Percentiles rank a stretch among this genome's conserved stretches.
phyloP scores from a whole-genome alignment of 148 eudicot genomes.

The Hydrangea macrophylla region DNA sequence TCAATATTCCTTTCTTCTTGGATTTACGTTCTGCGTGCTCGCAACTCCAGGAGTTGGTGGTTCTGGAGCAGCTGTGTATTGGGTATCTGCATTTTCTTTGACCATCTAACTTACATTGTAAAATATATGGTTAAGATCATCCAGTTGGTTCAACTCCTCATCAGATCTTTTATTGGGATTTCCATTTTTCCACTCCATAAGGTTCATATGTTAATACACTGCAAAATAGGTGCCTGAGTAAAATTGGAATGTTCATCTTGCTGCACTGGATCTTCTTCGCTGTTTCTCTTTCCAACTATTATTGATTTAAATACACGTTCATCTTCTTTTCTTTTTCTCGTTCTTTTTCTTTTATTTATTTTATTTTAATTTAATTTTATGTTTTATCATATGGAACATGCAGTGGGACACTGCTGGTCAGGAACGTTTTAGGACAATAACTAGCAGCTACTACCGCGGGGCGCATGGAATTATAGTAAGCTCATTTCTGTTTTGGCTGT shows the following conservation, averaged over 20 bases:
- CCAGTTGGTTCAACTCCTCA: neutral
- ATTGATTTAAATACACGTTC: neutral
- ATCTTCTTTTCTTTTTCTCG: neutral
- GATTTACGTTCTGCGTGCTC: neutral
- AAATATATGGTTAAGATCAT: too few species aligned
- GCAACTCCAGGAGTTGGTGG: too few species aligned
- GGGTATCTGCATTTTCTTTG: neutral
- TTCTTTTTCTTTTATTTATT: neutral
- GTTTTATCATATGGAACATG: too few species aligned
- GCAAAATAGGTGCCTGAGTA: neutral
- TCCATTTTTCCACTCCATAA: too few species aligned
- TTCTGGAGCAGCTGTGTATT: too few species aligned
- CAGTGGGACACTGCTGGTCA: slow-evolving; percentile 52
- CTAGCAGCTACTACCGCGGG: slow-evolving; percentile 47
- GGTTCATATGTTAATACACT: too few species aligned
- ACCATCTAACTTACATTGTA: neutral
- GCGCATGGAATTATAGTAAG: slow-evolving; percentile 47
- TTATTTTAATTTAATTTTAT: too few species aligned
- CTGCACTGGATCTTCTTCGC: neutral
- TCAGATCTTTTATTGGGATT: neutral
- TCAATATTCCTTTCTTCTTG: too few species aligned
- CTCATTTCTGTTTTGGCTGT: neutral
- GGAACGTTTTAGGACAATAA: slow-evolving; percentile 45
- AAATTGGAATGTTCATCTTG: neutral
- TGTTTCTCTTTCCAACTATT: neutral